These are phyloP conservation scores for Sclerotinia subarctica DNA, from an alignment of 2,329 filamentous ascomycete genomes.

Conservation along the genomic window DNA sequence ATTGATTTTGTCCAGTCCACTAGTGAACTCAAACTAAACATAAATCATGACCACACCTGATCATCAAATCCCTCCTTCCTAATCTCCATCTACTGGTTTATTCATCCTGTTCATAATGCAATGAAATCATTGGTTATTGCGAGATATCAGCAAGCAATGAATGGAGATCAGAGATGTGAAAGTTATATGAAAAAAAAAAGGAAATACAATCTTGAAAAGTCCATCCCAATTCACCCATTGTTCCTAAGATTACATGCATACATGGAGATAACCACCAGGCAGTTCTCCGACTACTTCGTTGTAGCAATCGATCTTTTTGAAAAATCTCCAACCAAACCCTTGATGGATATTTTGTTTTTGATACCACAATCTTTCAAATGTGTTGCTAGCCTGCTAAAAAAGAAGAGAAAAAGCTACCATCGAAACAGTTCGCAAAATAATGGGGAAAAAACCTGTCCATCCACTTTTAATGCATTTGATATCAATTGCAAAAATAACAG, in stretches of 20 bases:
- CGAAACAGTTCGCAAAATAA: neutral
- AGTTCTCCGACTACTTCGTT: neutral
- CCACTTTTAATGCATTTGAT: slow-evolving; percentile 18
- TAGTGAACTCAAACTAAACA: neutral
- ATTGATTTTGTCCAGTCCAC: neutral
- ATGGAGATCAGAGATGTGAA: neutral
- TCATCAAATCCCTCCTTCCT: neutral
- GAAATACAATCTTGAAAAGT: slow-evolving; percentile 11
- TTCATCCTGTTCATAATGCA: neutral
- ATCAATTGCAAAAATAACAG: slow-evolving; percentile 10
- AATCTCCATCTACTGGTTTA: neutral
- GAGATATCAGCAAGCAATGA: neutral
- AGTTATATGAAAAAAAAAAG: slow-evolving; percentile 1
- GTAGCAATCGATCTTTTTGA: slow-evolving; percentile 6
- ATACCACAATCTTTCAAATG: slow-evolving; percentile 5
- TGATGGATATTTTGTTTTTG: slow-evolving; percentile 7
- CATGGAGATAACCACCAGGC: slow-evolving; percentile 7
- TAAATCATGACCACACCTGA: neutral
- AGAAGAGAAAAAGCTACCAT: slow-evolving; percentile 2
- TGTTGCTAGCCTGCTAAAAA: neutral
- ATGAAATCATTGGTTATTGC: neutral
- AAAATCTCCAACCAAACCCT: slow-evolving; percentile 1
- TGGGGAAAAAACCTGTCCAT: neutral
- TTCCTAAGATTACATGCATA: slow-evolving; percentile 17
- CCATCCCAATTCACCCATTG: slow-evolving; percentile 5